Conservation (phyloP, 2,329 filamentous ascomycete species). For the Byssochlamys sp. region DNA sequence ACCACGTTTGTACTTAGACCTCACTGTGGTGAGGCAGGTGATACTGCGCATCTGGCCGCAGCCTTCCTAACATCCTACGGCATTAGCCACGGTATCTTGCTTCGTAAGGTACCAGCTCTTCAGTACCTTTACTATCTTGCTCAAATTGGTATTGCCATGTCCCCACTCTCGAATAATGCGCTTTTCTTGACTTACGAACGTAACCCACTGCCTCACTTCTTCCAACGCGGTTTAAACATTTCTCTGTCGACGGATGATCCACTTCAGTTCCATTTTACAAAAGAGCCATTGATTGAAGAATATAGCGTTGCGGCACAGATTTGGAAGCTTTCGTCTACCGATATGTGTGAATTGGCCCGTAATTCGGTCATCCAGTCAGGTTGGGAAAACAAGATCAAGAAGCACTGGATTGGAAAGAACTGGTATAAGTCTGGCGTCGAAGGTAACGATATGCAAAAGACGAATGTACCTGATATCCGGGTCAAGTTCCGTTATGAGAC, state of each 20-base stretch:
- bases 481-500: constrained; percentile 86
- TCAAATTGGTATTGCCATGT: constrained; percentile 98
- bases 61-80: constrained; percentile 88
- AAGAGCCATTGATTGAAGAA: constrained; percentile 94
- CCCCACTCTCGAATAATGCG: constrained; percentile 95
- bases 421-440: constrained; percentile 68
- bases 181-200: constrained; percentile 92
- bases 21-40: constrained; percentile 92
- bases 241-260: constrained; percentile 95
- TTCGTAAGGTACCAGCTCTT: constrained; percentile 85
- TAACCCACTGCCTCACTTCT: constrained; percentile 92
- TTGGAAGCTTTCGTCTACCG: constrained; percentile 90
- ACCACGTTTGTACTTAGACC: constrained; percentile 89
- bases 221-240: constrained; percentile 86
- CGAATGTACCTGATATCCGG: constrained; percentile 86
- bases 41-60: constrained; percentile 89
- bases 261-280: constrained; percentile 94
- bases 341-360: constrained; percentile 97
- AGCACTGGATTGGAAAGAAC: constrained; percentile 76
- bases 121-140: constrained; percentile 98
- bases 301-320: constrained; percentile 97
- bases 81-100: constrained; percentile 85
- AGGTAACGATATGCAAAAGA: constrained; percentile 89
- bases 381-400: constrained; percentile 79
- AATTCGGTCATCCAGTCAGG: constrained; percentile 92